Base-by-base conservation (phyloP, 2,329 filamentous ascomycete genomes). In the Penicillium sp. region DNA sequence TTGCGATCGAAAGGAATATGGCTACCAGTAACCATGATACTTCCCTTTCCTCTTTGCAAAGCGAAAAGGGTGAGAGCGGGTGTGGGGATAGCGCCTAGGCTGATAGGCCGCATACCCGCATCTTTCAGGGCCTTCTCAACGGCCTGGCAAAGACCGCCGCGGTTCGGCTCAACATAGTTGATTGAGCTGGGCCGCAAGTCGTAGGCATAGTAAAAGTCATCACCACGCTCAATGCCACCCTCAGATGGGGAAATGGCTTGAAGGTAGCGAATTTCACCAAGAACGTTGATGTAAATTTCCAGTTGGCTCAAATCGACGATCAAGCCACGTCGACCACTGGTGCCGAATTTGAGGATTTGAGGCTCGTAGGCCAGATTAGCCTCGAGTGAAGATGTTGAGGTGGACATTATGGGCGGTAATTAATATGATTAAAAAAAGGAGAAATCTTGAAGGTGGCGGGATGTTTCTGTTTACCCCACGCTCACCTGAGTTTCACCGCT, bases 1-100 rank as follows among this genome's bases (percentile, higher is more conserved):
- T 73, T 73, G 22, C 71, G 71, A 52, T 72, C 68, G 47, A 73
- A 73, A 7, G 71, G 71, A 45, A 72, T 73, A 49, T 73, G 71
- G 52, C 71, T 73, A 5, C 71, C 70, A 4, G 71, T 73, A 29
- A 72, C 70, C 71, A 73, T 73, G 33, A 73, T 72, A 54, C 68
- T 71, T 6, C 70, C 71, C 56, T 72, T 73, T 6, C 56, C 64
- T 29, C 67, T 57, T 26, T 62, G 56, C 9, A 73, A 61, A 22
- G 71, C 71, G 50, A 60, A 71, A 49, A 55, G 68, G 1, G 70
- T 71, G 3, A 72, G 59, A 19, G 70, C 70, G 2, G 70, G 71
- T 8, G 70, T 73, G 9, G 71, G 70, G 16, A 73, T 73, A 1
- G 67, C 68, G 16, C 70, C 70, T 9, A 73, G 59, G 31, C 70